Base-by-base conservation (phyloP, 2,329 filamentous ascomycete species). In the Exophiala sp. region DNA sequence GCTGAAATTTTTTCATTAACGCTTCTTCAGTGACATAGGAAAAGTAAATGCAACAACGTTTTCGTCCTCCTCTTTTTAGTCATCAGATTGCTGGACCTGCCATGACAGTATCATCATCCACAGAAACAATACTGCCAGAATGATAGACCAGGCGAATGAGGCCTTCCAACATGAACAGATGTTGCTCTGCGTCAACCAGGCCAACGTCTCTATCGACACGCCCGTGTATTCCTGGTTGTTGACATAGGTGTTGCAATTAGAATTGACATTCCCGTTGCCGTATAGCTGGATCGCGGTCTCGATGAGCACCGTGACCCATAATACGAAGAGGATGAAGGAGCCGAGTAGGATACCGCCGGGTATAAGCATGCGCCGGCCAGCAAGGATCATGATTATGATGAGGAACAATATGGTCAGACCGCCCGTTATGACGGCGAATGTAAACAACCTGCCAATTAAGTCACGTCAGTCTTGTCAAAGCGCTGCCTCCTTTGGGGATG, bases 21-120 rank as follows among this genome's bases (percentile, higher is more conserved):
- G 34, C 41, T 44, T 43, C 12, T 20, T 51, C 33, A 21, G 24
- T 14, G 10, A 43, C 16, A 39, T 4, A 29, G 12, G 40, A 36
- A 39, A 21, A 40, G 16, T 18, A 9, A 52, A 16, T 2, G 32
- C 38, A 29, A 20, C 42, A 14, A n/a, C 34, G 32, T 21, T 29
- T 21, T 14, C 34, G 7, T 41, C 38, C 18, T 40, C 38, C 42
- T 40, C 21, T 20, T 20, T 43, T 50, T 36, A 41, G n/a, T 49
- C 49, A n/a, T 71, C 66, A 55, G 74, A 74, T 54, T 71, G 70
- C 55, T 75, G 75, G 41, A 84, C 81, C 63, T 81, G 78, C 67
- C 72, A 78, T 5, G 78, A 79, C 75, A 86, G 79, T 44, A 86
- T 69, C 66, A 85, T 81, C 80, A 86, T 84, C 80, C 82, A 86